phyloP scores from a whole-genome alignment of 2,329 filamentous ascomycete species.

The Triangularia verruculosa region DNA sequence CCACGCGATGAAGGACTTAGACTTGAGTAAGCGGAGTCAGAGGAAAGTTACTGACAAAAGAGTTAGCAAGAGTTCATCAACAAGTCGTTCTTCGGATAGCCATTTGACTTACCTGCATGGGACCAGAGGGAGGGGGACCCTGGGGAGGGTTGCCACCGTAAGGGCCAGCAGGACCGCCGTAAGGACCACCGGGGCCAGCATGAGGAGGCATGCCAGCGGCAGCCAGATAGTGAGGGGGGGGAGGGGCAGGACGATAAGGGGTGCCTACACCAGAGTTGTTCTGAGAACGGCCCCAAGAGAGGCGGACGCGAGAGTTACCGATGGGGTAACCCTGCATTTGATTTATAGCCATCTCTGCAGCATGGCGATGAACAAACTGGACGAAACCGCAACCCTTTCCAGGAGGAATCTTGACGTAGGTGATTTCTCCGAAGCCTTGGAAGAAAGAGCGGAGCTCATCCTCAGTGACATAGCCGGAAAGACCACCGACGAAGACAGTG shows the following conservation, averaged over 20 bases:
- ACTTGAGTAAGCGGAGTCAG: constrained; percentile 6
- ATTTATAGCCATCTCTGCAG: constrained; percentile 99
- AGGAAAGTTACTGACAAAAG: constrained; percentile 15
- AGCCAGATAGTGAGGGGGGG: constrained; percentile 53
- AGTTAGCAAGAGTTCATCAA: not conserved
- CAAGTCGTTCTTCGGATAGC: not conserved
- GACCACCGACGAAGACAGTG: constrained; percentile 94
- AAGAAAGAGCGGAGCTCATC: constrained; percentile 99
- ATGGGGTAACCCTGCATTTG: constrained; percentile 99
- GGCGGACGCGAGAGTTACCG: constrained; percentile 93
- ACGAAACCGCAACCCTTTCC: constrained; percentile 99
- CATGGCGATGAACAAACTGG: constrained; percentile 97
- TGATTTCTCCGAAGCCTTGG: constrained; percentile 99
- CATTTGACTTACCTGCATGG: constrained; percentile 23
- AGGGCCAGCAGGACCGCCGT: constrained; percentile 46
- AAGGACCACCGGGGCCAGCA: constrained; percentile 42
- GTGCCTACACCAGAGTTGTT: constrained; percentile 99
- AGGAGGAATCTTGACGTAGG: constrained; percentile 98
- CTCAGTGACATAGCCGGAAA: constrained; percentile 97
- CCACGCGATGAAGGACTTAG: constrained; percentile 22
- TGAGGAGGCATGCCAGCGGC: constrained; percentile 39
- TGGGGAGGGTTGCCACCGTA: constrained; percentile 44
- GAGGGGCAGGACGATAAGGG: constrained; percentile 89
- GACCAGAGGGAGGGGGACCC: constrained; percentile 35
- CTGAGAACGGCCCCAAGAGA: constrained; percentile 97